Evolutionary conservation across 2,329 filamentous ascomycete species (phyloP), one percentile per base, ranked within the genome.

Genomic region (Aspergillus viridinutans): DNA sequence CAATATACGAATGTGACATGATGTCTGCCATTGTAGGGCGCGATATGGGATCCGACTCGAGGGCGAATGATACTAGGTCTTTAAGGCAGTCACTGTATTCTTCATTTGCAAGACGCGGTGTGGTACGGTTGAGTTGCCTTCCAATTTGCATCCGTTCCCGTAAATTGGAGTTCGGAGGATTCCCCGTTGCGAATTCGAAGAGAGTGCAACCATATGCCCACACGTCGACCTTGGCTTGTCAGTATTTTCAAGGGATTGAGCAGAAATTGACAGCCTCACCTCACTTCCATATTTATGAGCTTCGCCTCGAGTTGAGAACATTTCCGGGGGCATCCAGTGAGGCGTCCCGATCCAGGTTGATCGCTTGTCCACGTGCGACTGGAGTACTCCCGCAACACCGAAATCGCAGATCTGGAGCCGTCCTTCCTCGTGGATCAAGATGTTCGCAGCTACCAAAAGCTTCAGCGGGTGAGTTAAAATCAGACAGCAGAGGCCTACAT

Each of bases 291-390:
- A 80, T 51, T 76, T 71, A 53, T 77, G 75, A 7, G 72, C 74
- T 54, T 74, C 72, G 9, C 68, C 66, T 3, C 67, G 67, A 48
- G 66, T 69, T 48, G 73, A 65, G 59, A 80, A 80, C 68, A 87
- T 76, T 66, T 88, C 85, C 4, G 82, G 83, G 5, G 85, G 82
- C 84, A 88, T 86, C 82, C 84, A 88, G 65, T 86, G 82, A 3
- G 84, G 83, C 3, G 85, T 88, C 25, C 85, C 85, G 52, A 88
- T 83, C 69, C 87, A 85, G 4, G 85, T 88, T 9, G 81, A 82
- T 55, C 85, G 78, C 70, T 87, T 88, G 55, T 83, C 81, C 55
- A 79, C 75, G 56, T 83, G 79, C 3, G 80, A 82, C 61, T 87
- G 83, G 9, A 87, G 75, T 8, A 85, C 75, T n/a, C 83, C 84